These are phyloP conservation scores for Aspergillus asperescens DNA, from an alignment of 495 filamentous ascomycete species.

Conservation along the genomic window DNA sequence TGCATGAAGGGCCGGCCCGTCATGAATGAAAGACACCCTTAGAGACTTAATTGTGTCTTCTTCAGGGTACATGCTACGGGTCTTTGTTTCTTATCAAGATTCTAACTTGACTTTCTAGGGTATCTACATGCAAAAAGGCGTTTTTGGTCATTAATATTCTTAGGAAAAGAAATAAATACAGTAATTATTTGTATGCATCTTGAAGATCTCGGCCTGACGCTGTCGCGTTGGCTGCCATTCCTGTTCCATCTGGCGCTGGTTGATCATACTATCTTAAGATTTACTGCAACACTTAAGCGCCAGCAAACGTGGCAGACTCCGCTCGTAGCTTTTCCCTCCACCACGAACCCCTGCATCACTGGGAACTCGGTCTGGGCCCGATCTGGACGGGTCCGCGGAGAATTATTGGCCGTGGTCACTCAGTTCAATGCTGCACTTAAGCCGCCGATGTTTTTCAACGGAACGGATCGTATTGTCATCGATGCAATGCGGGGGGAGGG, in stretches of 20 bases:
- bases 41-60: constrained; percentile 5
- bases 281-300: constrained; percentile 10
- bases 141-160: constrained; percentile 5
- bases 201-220: not conserved
- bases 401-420: not conserved
- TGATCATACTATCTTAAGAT: not conserved
- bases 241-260: constrained; percentile 1
- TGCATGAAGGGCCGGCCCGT: constrained; percentile 1
- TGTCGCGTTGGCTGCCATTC: not conserved
- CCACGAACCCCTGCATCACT: not conserved
- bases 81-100: not conserved
- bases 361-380: not conserved
- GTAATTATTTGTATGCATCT: not conserved
- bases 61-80: not conserved
- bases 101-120: not conserved
- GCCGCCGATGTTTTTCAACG: not conserved
- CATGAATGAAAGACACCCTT: not conserved
- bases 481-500: not conserved
- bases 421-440: not conserved
- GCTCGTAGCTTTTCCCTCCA: not conserved
- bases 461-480: not conserved
- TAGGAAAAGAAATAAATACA: constrained; percentile 4
- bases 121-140: constrained; percentile 6
- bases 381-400: not conserved
- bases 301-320: constrained; percentile 8